Evolutionary conservation across 495 filamentous ascomycete genomes (phyloP), one percentile per base, ranked within the genome.

Genomic region (Halenospora varia): DNA sequence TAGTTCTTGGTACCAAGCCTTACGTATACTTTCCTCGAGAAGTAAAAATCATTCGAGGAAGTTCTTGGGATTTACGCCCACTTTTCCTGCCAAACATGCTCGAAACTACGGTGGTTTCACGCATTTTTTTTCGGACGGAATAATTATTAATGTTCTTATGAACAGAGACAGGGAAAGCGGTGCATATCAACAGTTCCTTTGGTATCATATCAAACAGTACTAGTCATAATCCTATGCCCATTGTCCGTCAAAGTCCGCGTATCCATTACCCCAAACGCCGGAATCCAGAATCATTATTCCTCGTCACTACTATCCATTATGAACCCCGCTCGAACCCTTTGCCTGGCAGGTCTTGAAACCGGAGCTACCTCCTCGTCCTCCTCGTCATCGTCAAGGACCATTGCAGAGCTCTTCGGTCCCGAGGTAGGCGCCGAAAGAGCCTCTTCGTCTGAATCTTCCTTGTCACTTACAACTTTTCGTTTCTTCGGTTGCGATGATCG

Each of bases 271-370:
- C 48, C 29, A 19, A 50, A 35, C 44, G 10, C 46, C 46, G 51
- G 9, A 26, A 49, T 25, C 23, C 25, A 17, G 11, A 48, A n/a
- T 41, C 48, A 50, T 62, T 61, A 71, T 63, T 75, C 77, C 48
- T 82, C 79, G 48, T 82, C 79, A 59, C 78, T 80, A 41, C 80
- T 82, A 63, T 84, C 81, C 46, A 82, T 56, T 52, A 83, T 65
- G 57, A 83, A 82, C 22, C 78, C 79, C 3, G 73, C 76, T 62
- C 73, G 73, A 1, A 70, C 70, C 49, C 71, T 75, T 48, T 68
- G 67, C 62, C 77, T 68, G 4, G 58, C 59, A 11, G 71, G 62
- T 18, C 51, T 61, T 11, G 24, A n/a, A n/a, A 69, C 48, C 42
- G 67, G 67, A 0, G 68, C 66, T 20, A 67, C 51, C 23, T 74